phyloP scores from a whole-genome alignment of 352 stramenopile species.

The Phytophthora pini region DNA sequence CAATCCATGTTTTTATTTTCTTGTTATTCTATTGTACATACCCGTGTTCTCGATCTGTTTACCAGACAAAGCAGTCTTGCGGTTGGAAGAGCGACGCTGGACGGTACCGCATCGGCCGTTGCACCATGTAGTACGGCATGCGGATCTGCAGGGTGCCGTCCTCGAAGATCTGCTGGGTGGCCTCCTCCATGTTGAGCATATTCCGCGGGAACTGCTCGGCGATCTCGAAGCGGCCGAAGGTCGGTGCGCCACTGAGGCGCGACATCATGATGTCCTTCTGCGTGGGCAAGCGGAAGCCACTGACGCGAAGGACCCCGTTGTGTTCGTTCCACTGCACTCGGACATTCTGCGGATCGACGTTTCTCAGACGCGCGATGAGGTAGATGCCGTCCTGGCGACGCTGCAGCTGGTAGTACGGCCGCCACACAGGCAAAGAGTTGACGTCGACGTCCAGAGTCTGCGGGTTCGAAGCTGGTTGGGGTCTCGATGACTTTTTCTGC shows the following conservation, averaged over 20 bases:
- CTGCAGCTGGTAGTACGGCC: conserved; percentile 69
- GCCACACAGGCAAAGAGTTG: conserved; percentile 53
- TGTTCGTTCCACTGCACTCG: conserved; percentile 53
- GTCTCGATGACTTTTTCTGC: conserved; percentile 16
- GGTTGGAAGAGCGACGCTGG: conserved; percentile 48
- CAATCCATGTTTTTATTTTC: background rate
- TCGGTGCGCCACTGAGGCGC: conserved; percentile 56
- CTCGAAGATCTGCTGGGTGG: conserved; percentile 53
- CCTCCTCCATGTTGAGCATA: conserved; percentile 55
- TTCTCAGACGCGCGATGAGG: conserved; percentile 40
- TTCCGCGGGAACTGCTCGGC: conserved; percentile 53
- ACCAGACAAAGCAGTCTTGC: conserved; percentile 50
- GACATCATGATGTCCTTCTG: conserved; percentile 67
- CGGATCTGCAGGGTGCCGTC: conserved; percentile 65
- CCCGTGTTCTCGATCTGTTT: conserved; percentile 5
- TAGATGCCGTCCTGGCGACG: conserved; percentile 54
- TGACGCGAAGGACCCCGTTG: conserved; percentile 49
- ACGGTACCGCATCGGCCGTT: conserved; percentile 33
- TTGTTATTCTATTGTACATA: conserved; percentile 27
- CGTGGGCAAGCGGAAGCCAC: conserved; percentile 58
- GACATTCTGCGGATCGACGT: conserved; percentile 41
- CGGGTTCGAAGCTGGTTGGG: background rate
- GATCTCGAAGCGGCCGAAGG: conserved; percentile 76
- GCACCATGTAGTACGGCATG: conserved; percentile 58
- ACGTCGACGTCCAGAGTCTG: conserved; percentile 24